A percentile compares a stretch with the other conserved stretches of the same genome.
phyloP scores from a whole-genome alignment of 2,329 filamentous ascomycete species.

The Colletotrichum tropicicola region DNA sequence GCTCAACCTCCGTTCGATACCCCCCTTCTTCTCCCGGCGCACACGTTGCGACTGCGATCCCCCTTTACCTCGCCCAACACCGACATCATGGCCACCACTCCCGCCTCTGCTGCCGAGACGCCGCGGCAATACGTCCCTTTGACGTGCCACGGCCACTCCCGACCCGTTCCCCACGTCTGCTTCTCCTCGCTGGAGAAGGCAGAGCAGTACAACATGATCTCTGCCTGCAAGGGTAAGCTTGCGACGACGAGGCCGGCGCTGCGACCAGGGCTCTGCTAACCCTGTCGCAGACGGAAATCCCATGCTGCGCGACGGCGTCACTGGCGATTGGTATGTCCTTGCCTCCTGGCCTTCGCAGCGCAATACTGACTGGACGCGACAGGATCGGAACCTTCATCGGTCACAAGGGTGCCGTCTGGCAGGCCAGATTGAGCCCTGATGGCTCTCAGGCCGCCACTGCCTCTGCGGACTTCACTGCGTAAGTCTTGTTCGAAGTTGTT shows the following conservation, averaged over 20 bases:
- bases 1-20: constrained; percentile 15
- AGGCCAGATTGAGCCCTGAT: constrained; percentile 89
- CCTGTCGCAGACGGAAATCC: constrained; percentile 84
- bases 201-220: constrained; percentile 90
- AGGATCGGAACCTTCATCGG: constrained; percentile 99
- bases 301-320: constrained; percentile 96
- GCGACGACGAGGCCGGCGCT: background rate
- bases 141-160: constrained; percentile 93
- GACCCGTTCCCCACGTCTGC: constrained; percentile 89
- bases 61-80: background rate
- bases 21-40: background rate
- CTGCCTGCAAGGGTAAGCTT: constrained; percentile 82
- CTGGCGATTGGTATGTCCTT: constrained; percentile 81
- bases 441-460: constrained; percentile 90
- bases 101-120: constrained; percentile 7
- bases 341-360: background rate
- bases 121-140: constrained; percentile 78
- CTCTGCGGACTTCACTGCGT: constrained; percentile 96
- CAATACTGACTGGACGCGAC: constrained; percentile 55
- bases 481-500: constrained; percentile 44
- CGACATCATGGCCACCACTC: constrained; percentile 15
- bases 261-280: constrained; percentile 34
- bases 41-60: constrained; percentile 12
- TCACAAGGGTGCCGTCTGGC: constrained; percentile 98
- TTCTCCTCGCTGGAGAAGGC: constrained; percentile 88